A percentile compares a stretch with the other conserved stretches of the same genome.
Evolutionary conservation across 2,329 filamentous ascomycete species (phyloP).

Genomic region (Xylaria multiplex): DNA sequence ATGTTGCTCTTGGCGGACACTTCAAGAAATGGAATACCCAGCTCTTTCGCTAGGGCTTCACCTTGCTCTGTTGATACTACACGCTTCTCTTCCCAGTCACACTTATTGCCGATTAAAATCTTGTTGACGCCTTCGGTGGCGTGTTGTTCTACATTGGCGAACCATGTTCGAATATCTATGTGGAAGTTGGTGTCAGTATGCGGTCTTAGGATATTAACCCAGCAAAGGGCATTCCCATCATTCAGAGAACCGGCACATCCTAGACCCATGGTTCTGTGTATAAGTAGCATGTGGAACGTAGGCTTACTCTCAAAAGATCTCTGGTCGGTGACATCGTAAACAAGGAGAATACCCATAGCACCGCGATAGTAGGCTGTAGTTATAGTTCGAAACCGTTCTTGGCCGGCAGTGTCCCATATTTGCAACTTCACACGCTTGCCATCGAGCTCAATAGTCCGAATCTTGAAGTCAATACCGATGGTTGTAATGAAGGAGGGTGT

Average conservation of each 20-base stretch:
- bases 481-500: conserved; percentile 98
- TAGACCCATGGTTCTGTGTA: background rate
- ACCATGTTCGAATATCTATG: conserved; percentile 98
- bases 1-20: conserved; percentile 99
- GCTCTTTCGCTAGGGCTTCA: conserved; percentile 91
- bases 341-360: conserved; percentile 96
- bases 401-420: conserved; percentile 99
- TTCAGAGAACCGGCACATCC: background rate
- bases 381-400: conserved; percentile 98
- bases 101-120: conserved; percentile 99
- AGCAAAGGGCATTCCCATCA: background rate
- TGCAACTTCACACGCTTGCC: conserved; percentile 99
- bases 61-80: conserved; percentile 92
- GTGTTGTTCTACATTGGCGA: conserved; percentile 98
- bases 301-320: conserved; percentile 87
- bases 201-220: background rate
- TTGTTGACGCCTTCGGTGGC: conserved; percentile 99
- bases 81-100: conserved; percentile 99
- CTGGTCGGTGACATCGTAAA: conserved; percentile 98
- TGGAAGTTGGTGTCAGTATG: conserved; percentile 32
- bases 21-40: conserved; percentile 97
- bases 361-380: conserved; percentile 98
- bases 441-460: conserved; percentile 97
- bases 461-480: conserved; percentile 99
- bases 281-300: conserved; percentile 8